Evolutionary conservation across 2,329 filamentous ascomycete genomes (phyloP).

Genomic region (Sphaerulina populicola): DNA sequence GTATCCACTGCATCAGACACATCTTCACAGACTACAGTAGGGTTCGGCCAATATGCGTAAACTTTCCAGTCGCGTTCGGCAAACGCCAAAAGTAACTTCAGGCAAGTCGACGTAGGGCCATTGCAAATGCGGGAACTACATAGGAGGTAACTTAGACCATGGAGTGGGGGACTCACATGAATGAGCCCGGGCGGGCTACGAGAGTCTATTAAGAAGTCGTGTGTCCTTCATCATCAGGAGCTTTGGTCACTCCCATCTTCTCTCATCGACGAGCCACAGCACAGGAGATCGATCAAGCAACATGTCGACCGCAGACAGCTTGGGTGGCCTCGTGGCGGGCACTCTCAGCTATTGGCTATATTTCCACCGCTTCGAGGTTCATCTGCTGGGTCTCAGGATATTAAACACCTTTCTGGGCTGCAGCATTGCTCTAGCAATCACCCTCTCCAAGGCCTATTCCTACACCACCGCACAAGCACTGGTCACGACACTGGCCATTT

Average conservation of each 20-base stretch:
- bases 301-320: constrained; percentile 1
- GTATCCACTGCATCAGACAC: too few species aligned
- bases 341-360: constrained; percentile 21
- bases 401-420: constrained; percentile 19
- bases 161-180: too few species aligned
- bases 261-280: not conserved
- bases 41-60: constrained; percentile 6
- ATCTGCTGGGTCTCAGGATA: constrained; percentile 25
- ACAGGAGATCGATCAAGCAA: not conserved
- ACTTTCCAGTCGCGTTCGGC: constrained; percentile 12
- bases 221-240: not conserved
- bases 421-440: constrained; percentile 14
- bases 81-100: constrained; percentile 5
- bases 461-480: constrained; percentile 14
- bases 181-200: constrained; percentile 3
- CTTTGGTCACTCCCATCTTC: not conserved
- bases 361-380: constrained; percentile 25
- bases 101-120: constrained; percentile 4
- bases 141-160: too few species aligned
- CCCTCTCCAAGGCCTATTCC: constrained; percentile 16
- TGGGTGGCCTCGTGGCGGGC: constrained; percentile 9
- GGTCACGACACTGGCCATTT: constrained; percentile 6
- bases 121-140: constrained; percentile 5
- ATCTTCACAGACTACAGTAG: not conserved
- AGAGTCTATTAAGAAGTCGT: not conserved